Evolutionary conservation across 2,329 filamentous ascomycete genomes (phyloP).

Genomic region (Talaromyces sp.): DNA sequence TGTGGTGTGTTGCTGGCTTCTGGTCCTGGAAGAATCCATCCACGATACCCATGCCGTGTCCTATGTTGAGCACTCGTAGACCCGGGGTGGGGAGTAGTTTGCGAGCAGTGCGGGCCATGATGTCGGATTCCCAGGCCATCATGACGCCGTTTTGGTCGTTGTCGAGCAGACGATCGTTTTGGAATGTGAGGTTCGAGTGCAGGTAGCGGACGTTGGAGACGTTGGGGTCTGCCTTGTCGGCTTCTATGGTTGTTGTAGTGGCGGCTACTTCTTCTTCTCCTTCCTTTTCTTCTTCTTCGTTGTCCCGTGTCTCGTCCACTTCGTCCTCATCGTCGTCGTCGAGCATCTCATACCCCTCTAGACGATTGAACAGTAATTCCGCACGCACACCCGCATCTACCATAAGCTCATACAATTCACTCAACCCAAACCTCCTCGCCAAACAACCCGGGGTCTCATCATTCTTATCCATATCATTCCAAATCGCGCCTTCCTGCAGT

Average conservation of each 20-base stretch:
- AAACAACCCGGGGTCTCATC: slow-evolving; percentile 91
- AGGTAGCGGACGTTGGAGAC: slow-evolving; percentile 68
- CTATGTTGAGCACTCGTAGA: slow-evolving; percentile 75
- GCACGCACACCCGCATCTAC: slow-evolving; percentile 88
- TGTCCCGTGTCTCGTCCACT: slow-evolving; percentile 28
- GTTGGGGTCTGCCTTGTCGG: slow-evolving; percentile 26
- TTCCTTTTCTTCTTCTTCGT: slow-evolving; percentile 13
- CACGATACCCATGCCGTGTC: slow-evolving; percentile 88
- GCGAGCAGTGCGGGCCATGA: slow-evolving; percentile 75
- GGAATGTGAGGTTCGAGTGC: slow-evolving; percentile 62
- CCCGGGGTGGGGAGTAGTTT: slow-evolving; percentile 61
- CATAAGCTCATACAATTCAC: slow-evolving; percentile 72
- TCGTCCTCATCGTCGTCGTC: slow-evolving; percentile 45
- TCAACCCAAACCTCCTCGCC: slow-evolving; percentile 65
- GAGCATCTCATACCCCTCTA: slow-evolving; percentile 78
- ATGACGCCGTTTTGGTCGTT: slow-evolving; percentile 78
- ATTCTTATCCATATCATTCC: slow-evolving; percentile 88
- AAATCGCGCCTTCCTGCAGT: slow-evolving; percentile 85
- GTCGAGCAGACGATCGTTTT: slow-evolving; percentile 67
- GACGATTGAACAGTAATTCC: slow-evolving; percentile 76
- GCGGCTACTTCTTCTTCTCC: slow-evolving; percentile 7
- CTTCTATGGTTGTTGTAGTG: background rate
- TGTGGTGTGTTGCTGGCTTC: slow-evolving; percentile 69
- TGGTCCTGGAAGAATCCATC: slow-evolving; percentile 71
- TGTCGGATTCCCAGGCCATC: slow-evolving; percentile 89